These are phyloP conservation scores for Cercospora canescens DNA, from an alignment of 2,329 filamentous ascomycete species.

Conservation along the genomic window DNA sequence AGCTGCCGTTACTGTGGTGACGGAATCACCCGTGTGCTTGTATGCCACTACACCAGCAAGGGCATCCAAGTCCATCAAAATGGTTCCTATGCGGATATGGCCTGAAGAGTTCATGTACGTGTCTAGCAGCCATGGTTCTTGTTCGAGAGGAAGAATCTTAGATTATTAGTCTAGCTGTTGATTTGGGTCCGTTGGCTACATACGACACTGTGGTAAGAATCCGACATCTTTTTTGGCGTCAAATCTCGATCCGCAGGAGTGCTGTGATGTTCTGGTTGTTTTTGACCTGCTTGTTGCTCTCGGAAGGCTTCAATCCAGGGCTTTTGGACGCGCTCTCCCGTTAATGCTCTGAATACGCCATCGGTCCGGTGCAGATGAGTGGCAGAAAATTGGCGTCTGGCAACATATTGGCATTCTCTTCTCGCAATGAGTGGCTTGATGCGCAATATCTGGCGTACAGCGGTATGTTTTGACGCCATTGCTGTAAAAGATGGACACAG, in stretches of 20 bases:
- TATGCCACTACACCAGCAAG: conserved; percentile 75
- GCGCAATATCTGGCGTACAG: background rate
- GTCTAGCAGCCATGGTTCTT: conserved; percentile 75
- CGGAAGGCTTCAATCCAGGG: conserved; percentile 68
- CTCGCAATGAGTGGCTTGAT: background rate
- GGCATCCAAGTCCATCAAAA: conserved; percentile 80
- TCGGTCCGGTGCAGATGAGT: conserved; percentile 44
- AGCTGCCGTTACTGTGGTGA: conserved; percentile 64
- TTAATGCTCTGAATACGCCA: conserved; percentile 62
- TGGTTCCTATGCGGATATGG: conserved; percentile 70
- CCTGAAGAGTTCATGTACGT: conserved; percentile 76
- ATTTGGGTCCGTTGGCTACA: conserved; percentile 30
- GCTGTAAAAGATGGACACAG: background rate
- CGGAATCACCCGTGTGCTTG: conserved; percentile 66
- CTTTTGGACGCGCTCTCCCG: conserved; percentile 61
- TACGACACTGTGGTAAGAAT: conserved; percentile 69
- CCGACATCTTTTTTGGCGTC: conserved; percentile 67
- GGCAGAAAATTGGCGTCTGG: conserved; percentile 18
- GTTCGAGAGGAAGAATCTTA: conserved; percentile 66
- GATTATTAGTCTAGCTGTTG: conserved; percentile 30
- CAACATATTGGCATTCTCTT: background rate
- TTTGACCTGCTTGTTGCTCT: conserved; percentile 47
- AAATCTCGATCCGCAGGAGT: conserved; percentile 55
- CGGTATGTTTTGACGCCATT: conserved; percentile 1
- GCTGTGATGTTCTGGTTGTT: conserved; percentile 34